phyloP scores from a whole-genome alignment of 768 basidiomycete genomes.

The Pleurotus ostreatus region DNA sequence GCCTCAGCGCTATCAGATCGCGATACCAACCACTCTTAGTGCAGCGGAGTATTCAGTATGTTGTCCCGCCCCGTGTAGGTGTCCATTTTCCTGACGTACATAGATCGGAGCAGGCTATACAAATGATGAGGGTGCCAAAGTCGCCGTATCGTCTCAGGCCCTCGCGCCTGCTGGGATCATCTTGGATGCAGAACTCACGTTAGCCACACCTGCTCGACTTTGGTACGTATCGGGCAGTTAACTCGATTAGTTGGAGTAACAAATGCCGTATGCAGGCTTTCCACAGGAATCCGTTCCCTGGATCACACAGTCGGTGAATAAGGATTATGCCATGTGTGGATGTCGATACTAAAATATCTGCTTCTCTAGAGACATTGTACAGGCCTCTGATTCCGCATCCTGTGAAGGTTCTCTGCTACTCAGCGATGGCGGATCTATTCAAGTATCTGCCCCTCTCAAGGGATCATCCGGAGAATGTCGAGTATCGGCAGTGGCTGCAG shows the following conservation, averaged over 20 bases:
- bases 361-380: conserved; percentile 55
- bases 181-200: conserved; percentile 71
- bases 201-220: conserved; percentile 68
- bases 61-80: background rate
- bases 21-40: conserved; percentile 79
- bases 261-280: conserved; percentile 45
- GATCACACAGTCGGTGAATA: conserved; percentile 73
- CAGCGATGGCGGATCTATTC: conserved; percentile 69
- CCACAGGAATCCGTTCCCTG: conserved; percentile 73
- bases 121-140: conserved; percentile 65
- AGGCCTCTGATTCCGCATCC: conserved; percentile 51
- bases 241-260: conserved; percentile 9
- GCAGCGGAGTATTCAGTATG: conserved; percentile 71
- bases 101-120: conserved; percentile 70
- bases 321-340: background rate
- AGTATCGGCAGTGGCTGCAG: conserved; percentile 64
- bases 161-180: conserved; percentile 72
- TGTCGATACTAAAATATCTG: background rate
- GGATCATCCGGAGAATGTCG: conserved; percentile 50
- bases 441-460: conserved; percentile 66
- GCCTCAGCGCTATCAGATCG: conserved; percentile 58
- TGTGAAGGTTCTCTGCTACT: conserved; percentile 59
- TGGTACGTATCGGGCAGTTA: conserved; percentile 42
- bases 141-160: conserved; percentile 47
- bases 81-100: background rate